phyloP scores from a whole-genome alignment of 1,139 yeast species.

The Pichia sp. region DNA sequence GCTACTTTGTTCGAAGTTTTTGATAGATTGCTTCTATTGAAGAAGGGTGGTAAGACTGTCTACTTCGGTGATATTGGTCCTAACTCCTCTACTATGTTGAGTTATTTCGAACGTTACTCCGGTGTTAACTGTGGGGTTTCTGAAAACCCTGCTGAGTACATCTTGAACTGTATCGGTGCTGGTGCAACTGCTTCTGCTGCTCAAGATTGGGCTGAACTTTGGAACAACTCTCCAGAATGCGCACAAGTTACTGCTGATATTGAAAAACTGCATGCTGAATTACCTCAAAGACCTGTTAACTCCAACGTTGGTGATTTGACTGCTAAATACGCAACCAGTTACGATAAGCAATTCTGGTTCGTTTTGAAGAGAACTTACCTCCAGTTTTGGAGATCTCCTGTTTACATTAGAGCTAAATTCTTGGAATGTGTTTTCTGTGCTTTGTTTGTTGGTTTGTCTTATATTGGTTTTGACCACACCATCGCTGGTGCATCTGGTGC shows the following conservation, averaged over 20 bases:
- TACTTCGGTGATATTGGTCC: constrained; percentile 58
- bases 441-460: constrained; percentile 51
- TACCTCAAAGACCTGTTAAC: constrained; percentile 21
- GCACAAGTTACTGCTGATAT: constrained; percentile 29
- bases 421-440: constrained; percentile 37
- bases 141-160: constrained; percentile 54
- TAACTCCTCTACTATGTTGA: constrained; percentile 42
- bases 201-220: constrained; percentile 46
- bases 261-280: constrained; percentile 24
- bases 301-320: constrained; percentile 31
- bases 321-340: constrained; percentile 37
- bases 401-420: constrained; percentile 45
- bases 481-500: constrained; percentile 49
- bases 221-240: constrained; percentile 39
- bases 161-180: constrained; percentile 55
- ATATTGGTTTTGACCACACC: constrained; percentile 47
- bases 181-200: constrained; percentile 48
- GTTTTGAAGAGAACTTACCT: constrained; percentile 41
- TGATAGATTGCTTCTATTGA: constrained; percentile 42
- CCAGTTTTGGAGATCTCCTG: constrained; percentile 50
- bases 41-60: constrained; percentile 54
- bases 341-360: constrained; percentile 38
- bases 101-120: constrained; percentile 52
- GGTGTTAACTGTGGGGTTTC: constrained; percentile 46
- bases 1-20: constrained; percentile 50